These are phyloP conservation scores for Cutaneotrichosporon sp. DNA, from an alignment of 1,284 basidiomycete species.

Conservation along the genomic window DNA sequence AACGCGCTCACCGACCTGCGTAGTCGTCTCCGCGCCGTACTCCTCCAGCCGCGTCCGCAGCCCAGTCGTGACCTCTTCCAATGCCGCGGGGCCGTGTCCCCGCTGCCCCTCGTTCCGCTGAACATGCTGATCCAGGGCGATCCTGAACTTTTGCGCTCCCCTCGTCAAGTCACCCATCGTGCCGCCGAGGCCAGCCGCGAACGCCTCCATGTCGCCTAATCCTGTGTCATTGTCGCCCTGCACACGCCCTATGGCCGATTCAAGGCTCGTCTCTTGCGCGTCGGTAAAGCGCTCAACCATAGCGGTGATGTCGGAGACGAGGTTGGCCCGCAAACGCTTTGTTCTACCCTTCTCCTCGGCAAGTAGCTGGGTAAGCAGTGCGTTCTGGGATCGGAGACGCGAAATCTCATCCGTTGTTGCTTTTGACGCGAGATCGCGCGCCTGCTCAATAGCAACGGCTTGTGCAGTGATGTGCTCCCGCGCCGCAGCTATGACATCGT, in stretches of 20 bases:
- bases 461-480: slow-evolving; percentile 58
- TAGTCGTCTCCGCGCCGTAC: slow-evolving; percentile 24
- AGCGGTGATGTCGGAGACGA: slow-evolving; percentile 65
- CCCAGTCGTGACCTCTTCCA: slow-evolving; percentile 25
- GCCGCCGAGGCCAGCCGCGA: neutral
- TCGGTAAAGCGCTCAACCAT: slow-evolving; percentile 66
- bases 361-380: slow-evolving; percentile 59
- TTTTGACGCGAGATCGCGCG: slow-evolving; percentile 55
- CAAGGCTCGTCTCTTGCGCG: slow-evolving; percentile 64
- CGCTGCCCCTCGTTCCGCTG: slow-evolving; percentile 9
- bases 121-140: neutral
- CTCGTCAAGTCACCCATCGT: neutral
- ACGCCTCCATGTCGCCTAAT: slow-evolving; percentile 1
- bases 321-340: slow-evolving; percentile 62
- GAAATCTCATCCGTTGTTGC: slow-evolving; percentile 60
- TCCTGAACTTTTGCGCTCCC: neutral
- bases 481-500: slow-evolving; percentile 59
- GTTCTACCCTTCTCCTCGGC: slow-evolving; percentile 63
- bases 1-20: slow-evolving; percentile 25
- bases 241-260: slow-evolving; percentile 57
- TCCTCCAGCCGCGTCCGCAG: slow-evolving; percentile 22
- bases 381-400: slow-evolving; percentile 68
- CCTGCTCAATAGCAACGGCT: slow-evolving; percentile 54
- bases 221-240: slow-evolving; percentile 58
- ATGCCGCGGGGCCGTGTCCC: slow-evolving; percentile 17